Evolutionary conservation across 441 rosid species (phyloP), one percentile per base, ranked within the genome.

Genomic region (Macaranga tanarius): DNA sequence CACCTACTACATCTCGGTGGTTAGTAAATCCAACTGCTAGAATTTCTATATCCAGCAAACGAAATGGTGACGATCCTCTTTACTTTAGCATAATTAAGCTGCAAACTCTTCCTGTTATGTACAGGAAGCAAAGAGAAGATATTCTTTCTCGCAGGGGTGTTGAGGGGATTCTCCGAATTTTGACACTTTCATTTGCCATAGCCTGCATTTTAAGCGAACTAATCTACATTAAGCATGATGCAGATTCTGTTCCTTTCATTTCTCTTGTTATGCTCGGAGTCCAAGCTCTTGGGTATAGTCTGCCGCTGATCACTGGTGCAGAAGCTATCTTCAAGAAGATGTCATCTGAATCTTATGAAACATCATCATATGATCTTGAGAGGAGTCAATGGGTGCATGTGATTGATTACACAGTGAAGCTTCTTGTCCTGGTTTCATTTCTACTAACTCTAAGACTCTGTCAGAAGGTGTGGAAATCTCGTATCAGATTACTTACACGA

Each of bases 401-500:
- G 75, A 84, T 91, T 42, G 97, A 88, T 79, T 87, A 88, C 79
- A 83, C 82, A 0, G 91, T 89, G 71, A 93, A 91, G 87, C 85
- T 88, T 47, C 95, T 91, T n/a, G 88, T 89, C 58, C 50, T 91
- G 88, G 73, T 84, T 9, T 76, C 91, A 57, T 86, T 93, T 75
- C 77, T 89, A 44, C 87, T 88, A 10, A 93, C 89, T 23, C 83
- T 91, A 42, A 82, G 97, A 80, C 89, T 91, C 70, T 79, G 81
- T 72, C 97, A 93, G 83, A 93, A 87, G 82, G 94, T 88, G 20
- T 88, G 92, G 93, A 88, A 85, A 84, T 89, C 93, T 5, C 95
- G 97, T 45, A 71, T 71, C 64, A 81, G 90, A 74, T 76, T 85
- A 70, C 81, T 81, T 28, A 31, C 84, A 31, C 80, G 84, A 77